phyloP scores from a whole-genome alignment of 306 rosid genomes.

The Malus sieversii region DNA sequence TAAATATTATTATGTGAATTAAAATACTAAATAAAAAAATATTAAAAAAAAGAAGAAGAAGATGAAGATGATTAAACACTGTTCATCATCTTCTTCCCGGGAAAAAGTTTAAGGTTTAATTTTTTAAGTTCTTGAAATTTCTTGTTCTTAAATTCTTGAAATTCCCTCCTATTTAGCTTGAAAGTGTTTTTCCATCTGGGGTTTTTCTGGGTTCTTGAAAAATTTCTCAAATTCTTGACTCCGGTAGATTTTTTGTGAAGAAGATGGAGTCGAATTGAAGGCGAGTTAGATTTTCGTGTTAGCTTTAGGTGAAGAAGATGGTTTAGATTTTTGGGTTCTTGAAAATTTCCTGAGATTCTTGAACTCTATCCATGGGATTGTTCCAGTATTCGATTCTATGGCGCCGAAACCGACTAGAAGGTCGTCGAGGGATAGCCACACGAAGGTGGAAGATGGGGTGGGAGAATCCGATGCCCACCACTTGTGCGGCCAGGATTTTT shows the following conservation, averaged over 20 bases:
- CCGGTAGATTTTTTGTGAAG: not conserved
- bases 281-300: not conserved
- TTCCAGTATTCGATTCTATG: conserved; percentile 22
- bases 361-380: conserved; percentile 23
- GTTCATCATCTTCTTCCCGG: too few species aligned
- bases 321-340: too few species aligned
- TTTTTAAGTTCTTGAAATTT: not conserved
- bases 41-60: too few species aligned
- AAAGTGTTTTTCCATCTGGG: conserved; percentile 8
- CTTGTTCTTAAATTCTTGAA: not conserved
- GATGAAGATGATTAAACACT: too few species aligned
- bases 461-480: conserved; percentile 81
- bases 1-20: too few species aligned
- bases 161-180: conserved; percentile 1
- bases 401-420: conserved; percentile 14
- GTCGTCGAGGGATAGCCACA: conserved; percentile 71
- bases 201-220: not conserved
- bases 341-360: not conserved
- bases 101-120: too few species aligned
- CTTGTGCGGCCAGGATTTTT: conserved; percentile 73
- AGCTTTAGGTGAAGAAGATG: too few species aligned
- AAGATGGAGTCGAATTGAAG: conserved; percentile 29
- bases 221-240: not conserved
- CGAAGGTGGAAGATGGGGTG: conserved; percentile 79
- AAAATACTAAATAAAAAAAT: too few species aligned